Evolutionary conservation across 345 rosid species (phyloP).

Genomic region (Eucalyptus pauciflora): DNA sequence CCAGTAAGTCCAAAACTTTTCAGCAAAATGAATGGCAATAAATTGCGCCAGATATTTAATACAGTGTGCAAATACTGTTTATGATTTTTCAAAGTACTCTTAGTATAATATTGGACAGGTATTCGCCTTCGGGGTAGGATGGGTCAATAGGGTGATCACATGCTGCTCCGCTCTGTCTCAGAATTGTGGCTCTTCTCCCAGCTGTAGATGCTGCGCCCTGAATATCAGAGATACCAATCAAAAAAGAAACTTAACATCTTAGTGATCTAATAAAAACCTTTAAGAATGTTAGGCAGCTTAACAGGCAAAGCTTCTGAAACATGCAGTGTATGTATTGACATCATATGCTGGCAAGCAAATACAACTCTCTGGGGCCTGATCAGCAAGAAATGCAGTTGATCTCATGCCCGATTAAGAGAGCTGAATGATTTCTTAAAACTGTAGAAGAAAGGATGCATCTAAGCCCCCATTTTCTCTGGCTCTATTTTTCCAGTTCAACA

Average conservation of each 20-base stretch:
- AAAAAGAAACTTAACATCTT: not conserved
- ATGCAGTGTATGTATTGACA: not conserved
- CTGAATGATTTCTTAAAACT: not conserved
- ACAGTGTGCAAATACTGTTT: not conserved
- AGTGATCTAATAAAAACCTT: not conserved
- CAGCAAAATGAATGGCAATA: not conserved
- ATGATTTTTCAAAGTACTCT: constrained; percentile 22
- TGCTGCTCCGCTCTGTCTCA: constrained; percentile 69
- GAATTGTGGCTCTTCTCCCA: constrained; percentile 51
- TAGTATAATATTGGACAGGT: constrained; percentile 36
- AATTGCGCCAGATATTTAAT: not conserved
- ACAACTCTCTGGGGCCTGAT: not conserved
- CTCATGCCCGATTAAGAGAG: not conserved
- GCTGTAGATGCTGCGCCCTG: constrained; percentile 66
- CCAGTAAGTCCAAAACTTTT: not conserved
- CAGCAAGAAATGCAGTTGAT: not conserved
- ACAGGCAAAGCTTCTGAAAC: not conserved
- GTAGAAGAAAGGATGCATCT: not conserved
- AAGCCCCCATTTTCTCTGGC: not conserved
- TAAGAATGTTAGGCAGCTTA: not conserved
- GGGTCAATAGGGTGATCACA: constrained; percentile 86
- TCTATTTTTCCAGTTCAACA: not conserved
- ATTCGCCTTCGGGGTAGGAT: constrained; percentile 76
- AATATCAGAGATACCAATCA: not conserved
- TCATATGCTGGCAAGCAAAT: not conserved